These are phyloP conservation scores for Zalaria sp. DNA, from an alignment of 2,329 filamentous ascomycete genomes.

Conservation along the genomic window DNA sequence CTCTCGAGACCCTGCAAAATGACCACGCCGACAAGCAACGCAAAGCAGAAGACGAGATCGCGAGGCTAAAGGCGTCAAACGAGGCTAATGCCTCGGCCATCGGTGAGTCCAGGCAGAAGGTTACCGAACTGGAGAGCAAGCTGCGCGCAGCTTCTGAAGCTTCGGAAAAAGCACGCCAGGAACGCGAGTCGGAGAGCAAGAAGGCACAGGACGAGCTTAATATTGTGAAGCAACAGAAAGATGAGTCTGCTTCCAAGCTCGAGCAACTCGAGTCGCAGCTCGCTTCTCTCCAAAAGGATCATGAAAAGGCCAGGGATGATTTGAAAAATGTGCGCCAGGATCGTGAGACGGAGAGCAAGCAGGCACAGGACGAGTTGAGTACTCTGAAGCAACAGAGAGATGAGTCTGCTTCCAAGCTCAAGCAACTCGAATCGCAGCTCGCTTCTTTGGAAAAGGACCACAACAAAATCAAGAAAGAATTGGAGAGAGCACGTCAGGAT, in stretches of 20 bases:
- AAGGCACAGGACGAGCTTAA: slow-evolving; percentile 3
- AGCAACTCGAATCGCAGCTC: slow-evolving; percentile 3
- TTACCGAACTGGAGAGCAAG: slow-evolving; percentile 6
- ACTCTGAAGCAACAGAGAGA: not conserved
- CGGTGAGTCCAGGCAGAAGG: slow-evolving; percentile 2
- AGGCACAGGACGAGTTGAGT: not conserved
- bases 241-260: slow-evolving; percentile 1
- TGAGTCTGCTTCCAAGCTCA: slow-evolving; percentile 1
- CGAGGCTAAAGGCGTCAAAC: slow-evolving; percentile 1
- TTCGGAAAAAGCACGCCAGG: not conserved
- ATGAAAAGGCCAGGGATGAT: slow-evolving; percentile 1
- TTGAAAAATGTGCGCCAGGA: no score
- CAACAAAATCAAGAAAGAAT: not conserved
- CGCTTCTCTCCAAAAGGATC: slow-evolving; percentile 3
- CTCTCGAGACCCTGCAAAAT: not conserved
- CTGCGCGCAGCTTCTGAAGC: slow-evolving; percentile 7
- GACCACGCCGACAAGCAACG: slow-evolving; percentile 2
- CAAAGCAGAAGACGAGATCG: slow-evolving; percentile 1
- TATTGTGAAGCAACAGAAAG: slow-evolving; percentile 1
- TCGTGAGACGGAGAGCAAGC: slow-evolving; percentile 5
- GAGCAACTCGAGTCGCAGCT: slow-evolving; percentile 4
- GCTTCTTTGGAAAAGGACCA: slow-evolving; percentile 4
- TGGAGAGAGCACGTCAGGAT: no score
- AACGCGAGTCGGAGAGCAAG: slow-evolving; percentile 2
- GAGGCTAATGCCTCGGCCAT: slow-evolving; percentile 1